Base-by-base conservation (phyloP, 371 early-diverging fungal genomes). In the Rhizopus microsporus region DNA sequence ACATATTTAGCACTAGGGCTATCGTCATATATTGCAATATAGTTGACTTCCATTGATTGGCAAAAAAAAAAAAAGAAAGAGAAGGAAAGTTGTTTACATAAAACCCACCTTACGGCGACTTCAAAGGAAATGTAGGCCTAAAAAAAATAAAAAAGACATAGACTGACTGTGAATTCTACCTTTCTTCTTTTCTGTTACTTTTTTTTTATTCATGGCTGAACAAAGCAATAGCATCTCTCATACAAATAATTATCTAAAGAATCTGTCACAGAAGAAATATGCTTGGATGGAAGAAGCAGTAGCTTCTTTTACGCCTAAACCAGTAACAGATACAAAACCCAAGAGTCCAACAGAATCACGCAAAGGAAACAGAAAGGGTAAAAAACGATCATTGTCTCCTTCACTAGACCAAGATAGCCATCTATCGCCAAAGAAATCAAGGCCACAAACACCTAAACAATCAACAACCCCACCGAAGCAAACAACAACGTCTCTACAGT, bases 1-100 rank as follows among this genome's bases (percentile, higher is more conserved):
- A 78, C 60, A 46, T 72, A 75, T 23, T 52, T 63, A 13, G 71
- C 82, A 9, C 59, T 51, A 9, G 81, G 73, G 1, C 80, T 71
- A 57, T 81, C 76, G 59, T 85, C 85, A 59, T 80, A 83, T 38
- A 83, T 83, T 15, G 76, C 65, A 48, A 85, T 80, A 57, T 68
- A 84, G 57, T 74, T 83, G 55, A 56, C 53, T 47, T 70, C 63
- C 63, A 67, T 67, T 48, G 13, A n/a, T 42, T 42, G 42, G 3
- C n/a, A 42, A 42, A 42, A 42, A 5, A n/a, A 15, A 42, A 42
- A 42, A n/a, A 42, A 42, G n/a, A 42, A 42, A 15, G 15, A 42
- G 15, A 42, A 42, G 42, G 13, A 42, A 13, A 42, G 4, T 13
- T 7, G 40, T 40, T 7, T 4, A 42, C 5, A n/a, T 10, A 13